Percentiles rank a stretch among this genome's conserved stretches.
phyloP scores from a whole-genome alignment of 169 alveolate species.

The Plasmodium gonderi region DNA sequence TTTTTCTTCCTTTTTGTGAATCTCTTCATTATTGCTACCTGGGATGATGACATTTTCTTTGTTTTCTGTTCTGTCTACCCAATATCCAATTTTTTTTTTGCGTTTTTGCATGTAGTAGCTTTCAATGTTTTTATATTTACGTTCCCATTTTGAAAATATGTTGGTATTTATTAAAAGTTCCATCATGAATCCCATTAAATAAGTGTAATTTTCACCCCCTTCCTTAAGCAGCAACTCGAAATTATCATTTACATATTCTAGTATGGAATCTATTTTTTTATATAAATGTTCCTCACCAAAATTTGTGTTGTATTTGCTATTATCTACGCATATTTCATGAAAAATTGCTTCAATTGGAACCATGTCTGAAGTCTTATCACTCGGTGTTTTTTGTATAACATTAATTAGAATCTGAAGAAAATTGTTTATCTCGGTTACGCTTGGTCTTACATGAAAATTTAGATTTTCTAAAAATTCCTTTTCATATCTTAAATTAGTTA shows the following conservation, averaged over 20 bases:
- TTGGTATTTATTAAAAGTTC: constrained; percentile 18
- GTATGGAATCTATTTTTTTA: constrained; percentile 18
- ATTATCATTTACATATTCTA: constrained; percentile 23
- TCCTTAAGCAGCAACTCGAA: constrained; percentile 4
- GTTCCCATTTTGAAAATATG: background rate
- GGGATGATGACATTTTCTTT: background rate
- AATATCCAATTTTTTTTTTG: constrained; percentile 1
- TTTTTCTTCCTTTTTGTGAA: background rate
- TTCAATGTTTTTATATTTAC: constrained; percentile 9
- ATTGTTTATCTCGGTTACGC: constrained; percentile 17
- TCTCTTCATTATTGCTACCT: background rate
- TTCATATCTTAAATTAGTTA: constrained; percentile 36
- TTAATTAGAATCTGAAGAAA: constrained; percentile 42
- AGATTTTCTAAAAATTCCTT: constrained; percentile 29
- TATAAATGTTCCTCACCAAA: constrained; percentile 14
- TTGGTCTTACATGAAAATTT: constrained; percentile 44
- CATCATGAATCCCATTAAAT: constrained; percentile 26
- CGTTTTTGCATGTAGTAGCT: background rate
- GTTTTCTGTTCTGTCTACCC: background rate
- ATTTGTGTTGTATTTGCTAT: constrained; percentile 17
- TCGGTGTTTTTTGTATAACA: constrained; percentile 14
- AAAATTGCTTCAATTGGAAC: background rate
- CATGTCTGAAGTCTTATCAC: background rate
- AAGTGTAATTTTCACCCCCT: background rate
- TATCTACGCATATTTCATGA: constrained; percentile 1